Base-by-base conservation (phyloP, 176 grass and related monocot species). In the Urochloa ruziziensis region DNA sequence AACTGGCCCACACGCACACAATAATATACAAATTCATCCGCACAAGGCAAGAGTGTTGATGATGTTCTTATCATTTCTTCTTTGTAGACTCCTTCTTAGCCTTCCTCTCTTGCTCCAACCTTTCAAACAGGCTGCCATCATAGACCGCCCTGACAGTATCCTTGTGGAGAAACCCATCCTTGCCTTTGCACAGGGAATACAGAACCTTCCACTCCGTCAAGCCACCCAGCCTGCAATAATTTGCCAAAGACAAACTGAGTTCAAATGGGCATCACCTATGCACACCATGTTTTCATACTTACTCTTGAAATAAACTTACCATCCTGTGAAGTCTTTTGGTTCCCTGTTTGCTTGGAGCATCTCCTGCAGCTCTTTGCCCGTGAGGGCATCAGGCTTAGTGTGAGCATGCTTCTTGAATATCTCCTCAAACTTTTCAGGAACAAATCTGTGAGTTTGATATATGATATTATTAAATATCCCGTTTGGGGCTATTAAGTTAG, bases 321-420 rank as follows among this genome's bases (percentile, higher is more conserved):
- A 23, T 89, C 90, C 90, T 78, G 5, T 79, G 30, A 69, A 82
- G 62, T 96, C 93, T 58, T 91, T 96, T 6, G 87, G 88, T 32
- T 85, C 70, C 73, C 80, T 83, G 54, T 96, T 96, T n/a, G 60
- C 75, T 77, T 76, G 27, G 49, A 96, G 80, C 93, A 96, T 27
- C 71, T 89, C 88, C 59, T 82, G 66, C 32, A 93, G 35, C 32
- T 96, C 93, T 70, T 90, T 81, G 13, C 54, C 79, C 60, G 93
- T 93, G 0, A 96, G 28, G 57, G 90, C 93, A 70, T 96, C 84
- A 28, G 79, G 85, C 78, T 87, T 88, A 5, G 90, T 89, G 33
- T 82, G 79, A 14, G 88, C 90, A 82, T 93, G 70, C 83, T 96
- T 93, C 75, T 86, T 81, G 79, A 96, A 96, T 42, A 96, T 91